phyloP scores from a whole-genome alignment of 2,329 filamentous ascomycete genomes.

The Fusarium aywerte region DNA sequence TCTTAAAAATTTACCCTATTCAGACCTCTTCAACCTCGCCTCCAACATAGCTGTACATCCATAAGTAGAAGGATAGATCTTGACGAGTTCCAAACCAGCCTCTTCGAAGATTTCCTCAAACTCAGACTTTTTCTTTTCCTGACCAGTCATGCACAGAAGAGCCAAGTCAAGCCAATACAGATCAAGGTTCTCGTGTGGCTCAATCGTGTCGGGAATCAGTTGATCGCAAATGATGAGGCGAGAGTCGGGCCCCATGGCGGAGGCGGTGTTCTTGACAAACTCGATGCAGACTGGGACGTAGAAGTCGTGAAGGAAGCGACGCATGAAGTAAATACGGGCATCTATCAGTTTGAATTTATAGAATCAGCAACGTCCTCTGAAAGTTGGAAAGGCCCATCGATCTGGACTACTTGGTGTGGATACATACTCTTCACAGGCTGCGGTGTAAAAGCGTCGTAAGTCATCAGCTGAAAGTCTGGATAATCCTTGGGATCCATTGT shows the following conservation, averaged over 20 bases:
- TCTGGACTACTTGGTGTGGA: fast-evolving
- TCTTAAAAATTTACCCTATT: not conserved
- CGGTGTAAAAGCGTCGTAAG: slow-evolving; percentile 34
- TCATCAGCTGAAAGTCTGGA: slow-evolving; percentile 45
- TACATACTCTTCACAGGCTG: slow-evolving; percentile 41
- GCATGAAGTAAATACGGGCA: slow-evolving; percentile 50
- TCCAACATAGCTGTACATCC: slow-evolving; percentile 51
- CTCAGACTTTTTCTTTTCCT: slow-evolving; percentile 49
- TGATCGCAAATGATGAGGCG: slow-evolving; percentile 51
- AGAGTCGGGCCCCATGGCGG: slow-evolving; percentile 49
- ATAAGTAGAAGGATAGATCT: slow-evolving; percentile 47
- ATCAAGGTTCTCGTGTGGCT: slow-evolving; percentile 41
- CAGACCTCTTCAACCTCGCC: slow-evolving; percentile 39
- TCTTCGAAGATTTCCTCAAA: slow-evolving; percentile 48
- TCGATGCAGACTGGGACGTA: slow-evolving; percentile 47
- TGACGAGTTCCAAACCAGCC: slow-evolving; percentile 49
- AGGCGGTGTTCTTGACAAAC: slow-evolving; percentile 47
- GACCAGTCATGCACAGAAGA: slow-evolving; percentile 47
- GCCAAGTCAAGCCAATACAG: slow-evolving; percentile 50
- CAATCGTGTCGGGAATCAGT: slow-evolving; percentile 49
- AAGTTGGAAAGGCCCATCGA: not conserved
- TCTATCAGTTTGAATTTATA: slow-evolving; percentile 27
- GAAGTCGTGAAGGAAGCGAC: slow-evolving; percentile 50
- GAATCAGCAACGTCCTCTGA: not conserved
- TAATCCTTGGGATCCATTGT: slow-evolving; percentile 33